Base-by-base conservation (phyloP, 768 basidiomycete genomes). In the Hebeloma cylindrosporum region DNA sequence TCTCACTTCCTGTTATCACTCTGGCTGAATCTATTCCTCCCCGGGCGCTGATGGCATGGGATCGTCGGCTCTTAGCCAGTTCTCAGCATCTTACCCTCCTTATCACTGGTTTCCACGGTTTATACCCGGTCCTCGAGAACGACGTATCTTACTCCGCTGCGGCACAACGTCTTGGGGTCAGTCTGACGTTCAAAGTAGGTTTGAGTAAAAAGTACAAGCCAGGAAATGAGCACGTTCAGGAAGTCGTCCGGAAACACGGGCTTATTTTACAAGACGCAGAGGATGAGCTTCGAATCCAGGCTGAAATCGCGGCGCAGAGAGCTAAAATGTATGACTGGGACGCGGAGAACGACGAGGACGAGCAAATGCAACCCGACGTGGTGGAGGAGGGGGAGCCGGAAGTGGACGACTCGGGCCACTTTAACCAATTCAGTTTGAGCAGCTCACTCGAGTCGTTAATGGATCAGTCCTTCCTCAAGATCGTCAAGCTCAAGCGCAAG, bases 11-110 rank as follows among this genome's bases (percentile, higher is more conserved):
- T 8, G 71, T 78, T 29, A 65, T 81, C 45, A 64, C 53, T 7
- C 69, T 84, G 8, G 69, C 79, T 10, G 53, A 71, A 9, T 70
- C 68, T 38, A 78, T 85, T 17, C 74, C 83, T 8, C 73, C 82
- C 3, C 79, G 79, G 27, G 84, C 83, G 7, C 66, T 88, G 23
- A 77, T 85, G 62, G 84, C 85, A 17, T 88, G 86, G 86, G 86
- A 88, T 54, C 70, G 77, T 10, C 75, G 75, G 7, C 72, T 88
- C 4, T 69, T 87, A 16, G 69, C 78, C 4, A 70, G 73, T 22
- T 65, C 74, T 9, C 77, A 78, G 16, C 70, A 85, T 63, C 68
- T 88, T 35, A 78, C 78, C 4, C 72, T 88, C n/a, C 71, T 87
- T 20, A 77, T 87, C 11, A 77, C 77, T 13, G 79, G 82, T 5